Evolutionary conservation across 2,329 filamentous ascomycete genomes (phyloP).

Genomic region (Trichoderma lentiforme): DNA sequence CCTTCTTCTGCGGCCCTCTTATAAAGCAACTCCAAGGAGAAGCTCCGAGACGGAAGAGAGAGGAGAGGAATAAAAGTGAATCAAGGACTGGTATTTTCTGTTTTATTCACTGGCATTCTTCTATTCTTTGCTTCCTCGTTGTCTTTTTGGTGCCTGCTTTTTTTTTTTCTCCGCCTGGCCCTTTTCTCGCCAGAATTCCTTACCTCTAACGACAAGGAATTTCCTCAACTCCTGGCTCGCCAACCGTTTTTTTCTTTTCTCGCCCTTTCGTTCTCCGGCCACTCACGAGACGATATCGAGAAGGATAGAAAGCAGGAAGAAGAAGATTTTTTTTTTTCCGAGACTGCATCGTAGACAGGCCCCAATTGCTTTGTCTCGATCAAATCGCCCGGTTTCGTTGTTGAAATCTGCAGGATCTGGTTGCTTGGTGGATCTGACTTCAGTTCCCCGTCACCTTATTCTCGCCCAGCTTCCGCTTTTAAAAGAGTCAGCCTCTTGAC

Average conservation of each 20-base stretch:
- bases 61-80: slow-evolving; percentile 28
- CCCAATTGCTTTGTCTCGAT: slow-evolving; percentile 13
- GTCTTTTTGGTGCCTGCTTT: slow-evolving; percentile 13
- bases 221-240: slow-evolving; percentile 29
- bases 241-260: slow-evolving; percentile 24
- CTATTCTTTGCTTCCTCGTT: slow-evolving; percentile 1
- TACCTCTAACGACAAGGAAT: slow-evolving; percentile 42
- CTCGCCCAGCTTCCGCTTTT: neutral
- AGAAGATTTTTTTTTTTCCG: slow-evolving; percentile 32
- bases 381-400: slow-evolving; percentile 1
- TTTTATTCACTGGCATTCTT: slow-evolving; percentile 20
- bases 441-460: slow-evolving; percentile 13
- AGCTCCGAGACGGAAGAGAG: slow-evolving; percentile 27
- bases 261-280: slow-evolving; percentile 26
- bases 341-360: slow-evolving; percentile 24
- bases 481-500: slow-evolving; percentile 10
- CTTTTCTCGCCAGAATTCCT: slow-evolving; percentile 38
- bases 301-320: slow-evolving; percentile 18
- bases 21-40: slow-evolving; percentile 27
- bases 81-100: slow-evolving; percentile 38
- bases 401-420: slow-evolving; percentile 2
- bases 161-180: slow-evolving; percentile 11
- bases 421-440: slow-evolving; percentile 10
- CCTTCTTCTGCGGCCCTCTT: slow-evolving; percentile 25
- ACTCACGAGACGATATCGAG: slow-evolving; percentile 23